Percentiles rank a stretch among this genome's conserved stretches.
Evolutionary conservation across 2,329 filamentous ascomycete species (phyloP).

Genomic region (Shiraia bambusicola): DNA sequence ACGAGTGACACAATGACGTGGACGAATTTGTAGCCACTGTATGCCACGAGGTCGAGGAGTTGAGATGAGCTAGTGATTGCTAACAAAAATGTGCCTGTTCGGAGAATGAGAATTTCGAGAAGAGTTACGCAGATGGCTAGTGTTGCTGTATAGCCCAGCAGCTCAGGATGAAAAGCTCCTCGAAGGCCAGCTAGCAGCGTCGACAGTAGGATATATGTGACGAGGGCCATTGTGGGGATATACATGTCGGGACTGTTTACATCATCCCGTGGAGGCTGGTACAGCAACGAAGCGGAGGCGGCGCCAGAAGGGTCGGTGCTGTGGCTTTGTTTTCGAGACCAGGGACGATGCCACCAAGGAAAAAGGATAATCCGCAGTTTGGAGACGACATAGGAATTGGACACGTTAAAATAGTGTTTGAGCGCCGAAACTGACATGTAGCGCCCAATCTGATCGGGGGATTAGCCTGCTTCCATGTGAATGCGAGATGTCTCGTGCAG

Average conservation of each 20-base stretch:
- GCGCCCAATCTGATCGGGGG: conserved; percentile 61
- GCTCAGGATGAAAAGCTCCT: conserved; percentile 89
- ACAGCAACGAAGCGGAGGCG: conserved; percentile 44
- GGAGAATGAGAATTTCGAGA: conserved; percentile 85
- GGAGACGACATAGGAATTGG: conserved; percentile 92
- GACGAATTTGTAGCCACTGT: conserved; percentile 98
- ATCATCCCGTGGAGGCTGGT: conserved; percentile 89
- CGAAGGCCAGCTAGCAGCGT: conserved; percentile 86
- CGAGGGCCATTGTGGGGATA: conserved; percentile 94
- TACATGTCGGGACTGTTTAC: conserved; percentile 99
- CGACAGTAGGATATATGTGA: conserved; percentile 94
- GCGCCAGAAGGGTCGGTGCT: conserved; percentile 16
- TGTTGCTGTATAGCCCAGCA: conserved; percentile 85
- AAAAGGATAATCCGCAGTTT: conserved; percentile 94
- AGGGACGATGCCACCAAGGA: conserved; percentile 96
- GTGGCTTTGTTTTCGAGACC: conserved; percentile 86
- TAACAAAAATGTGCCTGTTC: conserved; percentile 89
- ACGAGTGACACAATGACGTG: conserved; percentile 89
- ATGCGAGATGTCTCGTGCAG: neutral
- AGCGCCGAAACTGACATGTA: conserved; percentile 91
- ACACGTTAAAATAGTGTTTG: conserved; percentile 99
- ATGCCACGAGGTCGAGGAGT: conserved; percentile 89
- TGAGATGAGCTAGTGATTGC: conserved; percentile 94
- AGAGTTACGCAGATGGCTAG: conserved; percentile 80
- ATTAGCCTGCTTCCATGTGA: conserved; percentile 2